Conservation (phyloP, 2,329 filamentous ascomycete genomes). For the Cladosporium sp. region DNA sequence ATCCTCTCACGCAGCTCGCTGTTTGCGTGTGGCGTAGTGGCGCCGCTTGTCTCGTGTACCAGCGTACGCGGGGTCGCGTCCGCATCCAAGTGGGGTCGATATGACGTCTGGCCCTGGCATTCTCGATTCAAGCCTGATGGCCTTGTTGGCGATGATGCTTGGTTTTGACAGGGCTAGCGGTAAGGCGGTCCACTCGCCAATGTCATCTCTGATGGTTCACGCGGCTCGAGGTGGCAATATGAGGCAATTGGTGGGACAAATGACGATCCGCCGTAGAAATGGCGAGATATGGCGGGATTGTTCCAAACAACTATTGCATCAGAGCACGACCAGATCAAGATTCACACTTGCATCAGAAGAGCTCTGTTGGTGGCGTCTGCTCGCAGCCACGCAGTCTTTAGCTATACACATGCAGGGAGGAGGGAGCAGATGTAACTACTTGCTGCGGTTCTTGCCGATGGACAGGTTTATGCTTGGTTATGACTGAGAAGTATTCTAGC, state of each 20-base stretch:
- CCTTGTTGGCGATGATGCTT: neutral
- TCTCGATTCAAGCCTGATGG: neutral
- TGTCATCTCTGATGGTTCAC: neutral
- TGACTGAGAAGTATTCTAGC: too few species aligned
- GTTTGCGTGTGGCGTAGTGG: neutral
- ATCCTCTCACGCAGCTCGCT: constrained; percentile 1
- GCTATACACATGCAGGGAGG: neutral
- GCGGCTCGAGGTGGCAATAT: neutral
- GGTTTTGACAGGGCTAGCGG: neutral
- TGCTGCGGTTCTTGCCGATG: too few species aligned
- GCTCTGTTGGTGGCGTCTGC: constrained; percentile 9
- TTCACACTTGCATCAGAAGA: neutral
- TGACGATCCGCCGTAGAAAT: constrained; percentile 1
- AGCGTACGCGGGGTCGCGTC: constrained; percentile 1
- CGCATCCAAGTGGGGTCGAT: neutral
- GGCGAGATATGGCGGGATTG: neutral
- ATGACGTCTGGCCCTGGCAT: neutral
- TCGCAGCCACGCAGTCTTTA: neutral
- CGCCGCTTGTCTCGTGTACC: neutral
- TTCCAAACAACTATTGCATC: constrained; percentile 2
- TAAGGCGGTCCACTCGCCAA: neutral
- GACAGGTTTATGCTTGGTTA: too few species aligned
- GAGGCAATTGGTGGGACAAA: constrained; percentile 7
- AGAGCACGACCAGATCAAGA: constrained; percentile 1
- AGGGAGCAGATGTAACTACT: too few species aligned